Evolutionary conservation across 371 early-diverging fungal species (phyloP).

Genomic region (Apophysomyces sp.): DNA sequence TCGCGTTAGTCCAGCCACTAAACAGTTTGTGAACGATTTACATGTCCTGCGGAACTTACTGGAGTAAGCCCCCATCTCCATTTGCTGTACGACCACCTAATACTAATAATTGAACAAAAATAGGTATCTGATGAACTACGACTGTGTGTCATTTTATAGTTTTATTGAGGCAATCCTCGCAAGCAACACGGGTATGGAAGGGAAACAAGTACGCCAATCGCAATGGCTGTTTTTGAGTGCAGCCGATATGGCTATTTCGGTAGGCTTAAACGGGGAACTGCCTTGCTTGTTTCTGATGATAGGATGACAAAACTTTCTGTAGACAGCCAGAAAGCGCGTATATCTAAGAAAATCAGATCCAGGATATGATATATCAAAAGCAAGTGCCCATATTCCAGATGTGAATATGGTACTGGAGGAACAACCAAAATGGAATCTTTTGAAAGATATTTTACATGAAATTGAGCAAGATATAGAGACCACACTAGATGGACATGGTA

Average conservation of each 20-base stretch:
- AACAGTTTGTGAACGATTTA: slow-evolving; percentile 78
- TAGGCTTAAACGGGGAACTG: slow-evolving; percentile 20
- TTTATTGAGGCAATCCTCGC: slow-evolving; percentile 84
- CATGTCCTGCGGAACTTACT: slow-evolving; percentile 70
- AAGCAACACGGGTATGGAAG: slow-evolving; percentile 41
- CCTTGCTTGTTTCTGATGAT: background rate
- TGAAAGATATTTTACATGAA: slow-evolving; percentile 72
- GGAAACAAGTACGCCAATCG: slow-evolving; percentile 41
- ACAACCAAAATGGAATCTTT: slow-evolving; percentile 88
- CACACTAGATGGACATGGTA: slow-evolving; percentile 30
- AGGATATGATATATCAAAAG: slow-evolving; percentile 23
- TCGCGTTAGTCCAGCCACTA: slow-evolving; percentile 68
- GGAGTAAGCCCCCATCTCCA: slow-evolving; percentile 31
- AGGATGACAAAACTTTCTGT: background rate
- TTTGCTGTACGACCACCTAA: background rate
- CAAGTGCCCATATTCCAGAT: slow-evolving; percentile 6
- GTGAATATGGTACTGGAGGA: slow-evolving; percentile 81
- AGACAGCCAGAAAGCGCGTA: slow-evolving; percentile 66
- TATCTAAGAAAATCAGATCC: slow-evolving; percentile 48
- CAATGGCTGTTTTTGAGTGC: slow-evolving; percentile 88
- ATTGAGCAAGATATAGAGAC: slow-evolving; percentile 61
- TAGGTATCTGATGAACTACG: slow-evolving; percentile 78
- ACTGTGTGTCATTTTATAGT: slow-evolving; percentile 85
- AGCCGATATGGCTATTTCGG: slow-evolving; percentile 72
- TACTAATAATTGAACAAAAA: background rate